Evolutionary conservation across 345 rosid species (phyloP), one percentile per base, ranked within the genome.

Genomic region (Trapa bicornis): DNA sequence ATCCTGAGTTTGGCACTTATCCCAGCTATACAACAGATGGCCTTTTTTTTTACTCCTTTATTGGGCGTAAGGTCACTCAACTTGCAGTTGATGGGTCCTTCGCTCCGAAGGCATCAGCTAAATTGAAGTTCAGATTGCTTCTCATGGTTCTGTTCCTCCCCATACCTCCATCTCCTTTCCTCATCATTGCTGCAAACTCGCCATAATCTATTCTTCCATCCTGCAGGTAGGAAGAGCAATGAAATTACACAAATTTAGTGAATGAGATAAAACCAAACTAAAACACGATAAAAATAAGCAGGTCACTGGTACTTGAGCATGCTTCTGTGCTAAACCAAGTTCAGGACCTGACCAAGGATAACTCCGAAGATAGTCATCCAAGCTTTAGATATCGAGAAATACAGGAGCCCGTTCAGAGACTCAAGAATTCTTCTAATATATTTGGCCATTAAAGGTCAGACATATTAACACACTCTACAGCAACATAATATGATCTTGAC

Each of bases 111-210:
- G 96, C 99, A 33, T 88, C 96, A 1, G 89, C 96, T 35, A 91
- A 35, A 38, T 72, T 82, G 65, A 88, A 80, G 83, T 87, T 91
- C 79, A 90, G 72, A 78, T 74, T 87, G 75, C 73, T 81, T 81
- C 86, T 91, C 97, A 87, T 85, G 0, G 95, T 85, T 75, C 89
- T 80, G 77, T 77, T 88, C 73, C 85, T 80, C 12, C 91, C 95
- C 56, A 81, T 75, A 33, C 81, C 89, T 61, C 76, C 86, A 56
- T 87, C 92, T 5, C 88, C 83, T 71, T 76, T 80, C 79, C 80
- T 90, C 97, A 91, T 93, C 97, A 90, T 93, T 3, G 96, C 87
- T 3, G 89, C 71, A 71, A 93, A 93, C 82, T 93, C 97, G 10
- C 75, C 81, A 47, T 87, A 93, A 75, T 90, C 97, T 73, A 93